Conservation (phyloP, 1,139 yeast genomes). For the Saccharomycopsis phalli region DNA sequence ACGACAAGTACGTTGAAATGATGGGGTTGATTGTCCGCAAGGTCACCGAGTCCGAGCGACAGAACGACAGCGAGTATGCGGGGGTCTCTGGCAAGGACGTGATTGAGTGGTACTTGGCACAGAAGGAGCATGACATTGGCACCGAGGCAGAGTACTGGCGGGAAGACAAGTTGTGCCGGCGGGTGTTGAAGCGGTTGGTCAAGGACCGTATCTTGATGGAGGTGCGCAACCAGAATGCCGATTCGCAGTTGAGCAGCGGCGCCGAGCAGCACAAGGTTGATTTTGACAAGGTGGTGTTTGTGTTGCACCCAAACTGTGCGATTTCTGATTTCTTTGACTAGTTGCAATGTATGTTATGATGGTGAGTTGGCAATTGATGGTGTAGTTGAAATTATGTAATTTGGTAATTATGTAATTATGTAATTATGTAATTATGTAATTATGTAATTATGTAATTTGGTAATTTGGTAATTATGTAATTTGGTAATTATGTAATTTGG, state of each 20-base stretch:
- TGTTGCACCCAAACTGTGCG: slow-evolving; percentile 86
- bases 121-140: slow-evolving; percentile 61
- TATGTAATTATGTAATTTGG: no score
- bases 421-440: no score
- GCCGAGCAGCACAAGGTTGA: slow-evolving; percentile 26
- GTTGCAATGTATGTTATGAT: no score
- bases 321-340: slow-evolving; percentile 47
- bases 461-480: no score
- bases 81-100: slow-evolving; percentile 68
- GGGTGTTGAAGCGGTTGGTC: slow-evolving; percentile 76
- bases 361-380: no score
- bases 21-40: slow-evolving; percentile 72
- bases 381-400: no score
- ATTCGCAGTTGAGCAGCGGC: slow-evolving; percentile 27
- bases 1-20: slow-evolving; percentile 79
- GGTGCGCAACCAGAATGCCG: slow-evolving; percentile 40
- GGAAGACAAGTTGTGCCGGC: slow-evolving; percentile 65
- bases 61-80: slow-evolving; percentile 31
- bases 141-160: slow-evolving; percentile 63
- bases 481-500: no score
- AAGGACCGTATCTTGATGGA: slow-evolving; percentile 82
- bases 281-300: slow-evolving; percentile 42
- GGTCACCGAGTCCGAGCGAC: slow-evolving; percentile 49
- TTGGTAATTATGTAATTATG: no score
- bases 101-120: slow-evolving; percentile 72